These are phyloP conservation scores for Gomphus bonarii DNA, from an alignment of 1,284 basidiomycete species.

Conservation along the genomic window DNA sequence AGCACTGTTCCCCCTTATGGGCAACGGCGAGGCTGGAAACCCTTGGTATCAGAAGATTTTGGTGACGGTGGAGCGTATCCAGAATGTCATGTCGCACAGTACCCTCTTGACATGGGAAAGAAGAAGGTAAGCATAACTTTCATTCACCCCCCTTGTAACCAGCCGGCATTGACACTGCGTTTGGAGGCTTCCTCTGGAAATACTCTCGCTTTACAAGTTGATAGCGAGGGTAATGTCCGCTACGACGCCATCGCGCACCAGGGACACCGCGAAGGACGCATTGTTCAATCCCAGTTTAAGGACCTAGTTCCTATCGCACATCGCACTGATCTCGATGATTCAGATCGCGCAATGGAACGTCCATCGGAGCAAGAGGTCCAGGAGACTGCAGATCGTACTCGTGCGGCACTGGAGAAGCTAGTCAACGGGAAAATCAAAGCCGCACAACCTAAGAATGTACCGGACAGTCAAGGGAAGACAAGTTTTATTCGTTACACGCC, in stretches of 20 bases:
- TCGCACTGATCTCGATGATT: constrained; percentile 79
- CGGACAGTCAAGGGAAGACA: constrained; percentile 68
- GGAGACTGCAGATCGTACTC: constrained; percentile 83
- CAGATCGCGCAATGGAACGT: constrained; percentile 70
- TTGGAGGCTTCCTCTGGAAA: constrained; percentile 79
- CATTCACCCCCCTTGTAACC: background rate
- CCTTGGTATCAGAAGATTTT: constrained; percentile 74
- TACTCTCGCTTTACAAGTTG: constrained; percentile 93
- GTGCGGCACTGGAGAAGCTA: constrained; percentile 85
- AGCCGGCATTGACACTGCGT: background rate
- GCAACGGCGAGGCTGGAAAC: constrained; percentile 80
- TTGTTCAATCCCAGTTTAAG: constrained; percentile 92
- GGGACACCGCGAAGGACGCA: constrained; percentile 78
- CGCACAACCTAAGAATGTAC: constrained; percentile 85
- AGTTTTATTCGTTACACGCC: constrained; percentile 95
- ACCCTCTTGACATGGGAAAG: constrained; percentile 90
- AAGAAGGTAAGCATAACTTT: constrained; percentile 63
- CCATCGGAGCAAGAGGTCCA: constrained; percentile 89
- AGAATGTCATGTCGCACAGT: constrained; percentile 96
- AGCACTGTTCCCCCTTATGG: constrained; percentile 71
- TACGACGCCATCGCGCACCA: constrained; percentile 97
- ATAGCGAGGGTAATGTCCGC: constrained; percentile 90
- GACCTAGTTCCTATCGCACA: constrained; percentile 91
- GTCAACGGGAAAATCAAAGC: constrained; percentile 96
- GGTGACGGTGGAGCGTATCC: constrained; percentile 94